Evolutionary conservation across 441 rosid species (phyloP), one percentile per base, ranked within the genome.

Genomic region (Cnidoscolus chayamansa): DNA sequence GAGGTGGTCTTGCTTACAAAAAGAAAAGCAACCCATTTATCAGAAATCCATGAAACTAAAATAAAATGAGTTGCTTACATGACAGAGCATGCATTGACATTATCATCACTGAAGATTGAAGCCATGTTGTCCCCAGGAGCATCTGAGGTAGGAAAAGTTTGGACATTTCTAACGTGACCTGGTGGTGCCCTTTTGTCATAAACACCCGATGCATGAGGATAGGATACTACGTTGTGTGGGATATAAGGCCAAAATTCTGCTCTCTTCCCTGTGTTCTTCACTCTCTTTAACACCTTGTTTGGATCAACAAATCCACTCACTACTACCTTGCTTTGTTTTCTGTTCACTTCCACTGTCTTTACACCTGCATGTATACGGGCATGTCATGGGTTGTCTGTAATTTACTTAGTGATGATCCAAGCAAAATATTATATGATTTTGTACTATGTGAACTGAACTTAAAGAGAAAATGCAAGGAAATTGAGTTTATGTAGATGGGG

Each of bases 181-280:
- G 97, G 77, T 0, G 98, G 98, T 2, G 98, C 98, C 60, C 84
- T 83, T 71, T 90, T 90, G 84, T 93, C 98, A 31, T 93, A 93
- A 63, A 77, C 93, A 7, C 93, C 91, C 1, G 92, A 51, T 0
- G 73, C 92, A 31, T 85, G 79, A 45, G 98, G 98, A 76, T 90
- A 83, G 73, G 82, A 73, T 6, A 86, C 96, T 37, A 93, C 68
- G 70, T 93, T 93, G 57, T 93, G 98, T 3, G 96, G 93, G 45
- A 93, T 81, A 71, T 93, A 93, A 0, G 98, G 98, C 98, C 98
- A 93, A 61, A 91, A 87, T 79, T 93, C 98, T 0, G 97, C 98
- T 69, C 81, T 79, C 73, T 93, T 93, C 0, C 97, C 97, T 0
- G 97, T 93, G 74, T 86, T 88, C 81, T 88, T 91, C 76, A 93